Evolutionary conservation across 2,329 filamentous ascomycete species (phyloP).

Genomic region (Blastomyces emzantsi): DNA sequence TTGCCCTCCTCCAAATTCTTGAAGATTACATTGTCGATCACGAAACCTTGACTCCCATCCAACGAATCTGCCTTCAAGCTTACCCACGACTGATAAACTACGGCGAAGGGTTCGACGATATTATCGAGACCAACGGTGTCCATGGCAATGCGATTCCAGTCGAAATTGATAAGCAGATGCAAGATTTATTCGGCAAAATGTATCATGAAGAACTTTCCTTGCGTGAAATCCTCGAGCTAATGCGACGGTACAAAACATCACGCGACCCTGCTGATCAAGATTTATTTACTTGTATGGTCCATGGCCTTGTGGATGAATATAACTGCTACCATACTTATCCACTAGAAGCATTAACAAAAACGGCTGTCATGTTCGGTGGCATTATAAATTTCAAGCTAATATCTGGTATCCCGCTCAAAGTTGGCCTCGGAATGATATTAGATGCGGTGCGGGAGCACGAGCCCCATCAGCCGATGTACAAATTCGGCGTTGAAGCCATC

Average conservation of each 20-base stretch:
- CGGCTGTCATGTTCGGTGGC: slow-evolving; percentile 90
- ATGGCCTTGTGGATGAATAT: slow-evolving; percentile 95
- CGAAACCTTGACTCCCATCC: slow-evolving; percentile 67
- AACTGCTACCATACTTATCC: slow-evolving; percentile 93
- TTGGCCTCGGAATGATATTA: slow-evolving; percentile 95
- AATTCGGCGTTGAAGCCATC: slow-evolving; percentile 91
- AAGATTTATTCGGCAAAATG: slow-evolving; percentile 97
- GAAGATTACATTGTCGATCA: slow-evolving; percentile 54
- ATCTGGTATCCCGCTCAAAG: slow-evolving; percentile 79
- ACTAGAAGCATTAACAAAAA: slow-evolving; percentile 89
- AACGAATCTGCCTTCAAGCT: slow-evolving; percentile 79
- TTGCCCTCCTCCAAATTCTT: slow-evolving; percentile 67
- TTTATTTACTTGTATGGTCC: slow-evolving; percentile 96
- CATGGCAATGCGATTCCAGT: slow-evolving; percentile 71
- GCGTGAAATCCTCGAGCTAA: slow-evolving; percentile 70
- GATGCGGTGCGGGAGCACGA: slow-evolving; percentile 83
- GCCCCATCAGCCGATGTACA: slow-evolving; percentile 87
- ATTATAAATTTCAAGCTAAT: slow-evolving; percentile 93
- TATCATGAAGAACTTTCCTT: slow-evolving; percentile 86
- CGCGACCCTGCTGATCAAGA: slow-evolving; percentile 79
- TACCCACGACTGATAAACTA: slow-evolving; percentile 97
- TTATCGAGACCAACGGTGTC: slow-evolving; percentile 77
- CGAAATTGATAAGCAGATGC: slow-evolving; percentile 82
- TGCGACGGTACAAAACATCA: slow-evolving; percentile 83
- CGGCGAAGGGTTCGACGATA: slow-evolving; percentile 80